phyloP scores from a whole-genome alignment of 164 flowering plant species.

The Annona cherimola region DNA sequence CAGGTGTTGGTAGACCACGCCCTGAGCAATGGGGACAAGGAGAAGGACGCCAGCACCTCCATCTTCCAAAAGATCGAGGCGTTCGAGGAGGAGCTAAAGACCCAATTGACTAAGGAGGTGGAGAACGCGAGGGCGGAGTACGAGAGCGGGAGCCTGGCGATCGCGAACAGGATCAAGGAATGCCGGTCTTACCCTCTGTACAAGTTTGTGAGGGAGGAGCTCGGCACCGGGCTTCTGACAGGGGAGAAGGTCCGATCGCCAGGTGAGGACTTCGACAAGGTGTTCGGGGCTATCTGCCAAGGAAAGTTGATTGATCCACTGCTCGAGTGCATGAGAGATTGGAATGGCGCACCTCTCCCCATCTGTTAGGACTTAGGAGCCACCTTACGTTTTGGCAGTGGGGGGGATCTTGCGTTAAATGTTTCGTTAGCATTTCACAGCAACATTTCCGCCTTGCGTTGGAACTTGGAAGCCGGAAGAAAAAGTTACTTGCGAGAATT shows the following conservation, averaged over 20 bases:
- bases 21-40: conserved; percentile 29
- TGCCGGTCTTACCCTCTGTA: conserved; percentile 59
- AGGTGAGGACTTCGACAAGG: conserved; percentile 54
- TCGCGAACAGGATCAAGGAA: conserved; percentile 44
- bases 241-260: conserved; percentile 50
- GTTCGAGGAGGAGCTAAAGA: conserved; percentile 56
- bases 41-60: conserved; percentile 27
- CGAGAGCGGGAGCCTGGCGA: conserved; percentile 30
- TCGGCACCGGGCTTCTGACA: conserved; percentile 35
- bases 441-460: not conserved
- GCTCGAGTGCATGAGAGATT: conserved; percentile 40
- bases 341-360: conserved; percentile 62
- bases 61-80: conserved; percentile 44
- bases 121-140: conserved; percentile 21
- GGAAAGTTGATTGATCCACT: conserved; percentile 54
- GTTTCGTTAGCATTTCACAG: not conserved
- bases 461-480: not conserved
- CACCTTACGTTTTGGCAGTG: not conserved
- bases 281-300: conserved; percentile 43
- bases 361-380: conserved; percentile 23
- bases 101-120: conserved; percentile 49
- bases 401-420: not conserved
- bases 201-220: conserved; percentile 47
- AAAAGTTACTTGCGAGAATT: not conserved
- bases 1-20: conserved; percentile 53